Percentiles rank a stretch among this genome's conserved stretches.
These are phyloP conservation scores for Apiotrichum montevideense DNA, from an alignment of 1,284 basidiomycete species.

Conservation along the genomic window DNA sequence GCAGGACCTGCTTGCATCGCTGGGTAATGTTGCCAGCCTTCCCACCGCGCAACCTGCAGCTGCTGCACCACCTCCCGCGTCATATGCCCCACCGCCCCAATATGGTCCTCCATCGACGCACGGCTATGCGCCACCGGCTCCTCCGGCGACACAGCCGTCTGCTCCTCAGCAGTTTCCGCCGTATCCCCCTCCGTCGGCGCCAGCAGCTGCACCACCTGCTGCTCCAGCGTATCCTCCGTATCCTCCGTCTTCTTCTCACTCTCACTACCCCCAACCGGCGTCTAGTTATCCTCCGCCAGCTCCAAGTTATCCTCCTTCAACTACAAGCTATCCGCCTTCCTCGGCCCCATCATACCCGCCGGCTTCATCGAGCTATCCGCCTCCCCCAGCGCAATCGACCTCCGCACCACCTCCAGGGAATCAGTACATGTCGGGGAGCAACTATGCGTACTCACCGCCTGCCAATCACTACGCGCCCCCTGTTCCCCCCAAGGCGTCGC, in stretches of 20 bases:
- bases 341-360: background rate
- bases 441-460: background rate
- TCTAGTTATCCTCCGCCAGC: background rate
- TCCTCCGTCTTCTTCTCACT: background rate
- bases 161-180: background rate
- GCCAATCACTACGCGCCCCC: slow-evolving; percentile 13
- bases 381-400: background rate
- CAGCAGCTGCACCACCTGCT: background rate
- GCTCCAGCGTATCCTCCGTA: background rate
- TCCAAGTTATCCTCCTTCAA: slow-evolving; percentile 11
- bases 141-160: background rate
- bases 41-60: background rate
- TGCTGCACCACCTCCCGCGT: background rate
- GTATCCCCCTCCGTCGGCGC: background rate
- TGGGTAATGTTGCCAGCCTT: slow-evolving; percentile 15
- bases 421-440: background rate
- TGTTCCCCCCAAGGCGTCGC: slow-evolving; percentile 31
- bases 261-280: slow-evolving; percentile 5
- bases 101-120: slow-evolving; percentile 11
- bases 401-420: no score
- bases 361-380: background rate
- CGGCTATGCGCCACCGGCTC: slow-evolving; percentile 11
- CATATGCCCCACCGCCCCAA: slow-evolving; percentile 5
- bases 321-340: slow-evolving; percentile 9
- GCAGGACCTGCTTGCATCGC: slow-evolving; percentile 28